Percentiles rank a stretch among this genome's conserved stretches.
Evolutionary conservation across 169 alveolate genomes (phyloP).

Genomic region (Perkinsus marinus): DNA sequence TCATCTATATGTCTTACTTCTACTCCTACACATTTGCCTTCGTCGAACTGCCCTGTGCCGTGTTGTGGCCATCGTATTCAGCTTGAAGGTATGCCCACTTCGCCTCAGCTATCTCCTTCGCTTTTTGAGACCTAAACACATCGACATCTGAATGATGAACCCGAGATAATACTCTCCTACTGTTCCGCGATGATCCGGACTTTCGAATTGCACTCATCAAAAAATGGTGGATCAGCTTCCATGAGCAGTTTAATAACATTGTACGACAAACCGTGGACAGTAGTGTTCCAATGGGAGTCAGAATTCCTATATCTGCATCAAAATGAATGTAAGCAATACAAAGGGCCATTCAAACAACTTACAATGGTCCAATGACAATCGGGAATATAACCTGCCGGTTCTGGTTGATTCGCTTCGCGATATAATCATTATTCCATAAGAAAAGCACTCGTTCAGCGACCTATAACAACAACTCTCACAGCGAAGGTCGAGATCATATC

Average conservation of each 20-base stretch:
- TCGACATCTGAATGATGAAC: no score
- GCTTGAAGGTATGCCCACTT: neutral
- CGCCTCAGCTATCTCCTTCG: neutral
- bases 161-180: no score
- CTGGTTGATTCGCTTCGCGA: conserved; percentile 54
- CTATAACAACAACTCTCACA: no score
- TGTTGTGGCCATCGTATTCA: neutral
- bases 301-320: neutral
- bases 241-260: conserved; percentile 38
- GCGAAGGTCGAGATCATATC: no score
- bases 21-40: neutral
- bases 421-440: conserved; percentile 72
- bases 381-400: conserved; percentile 53
- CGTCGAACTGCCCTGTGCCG: neutral
- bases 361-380: neutral
- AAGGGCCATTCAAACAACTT: neutral
- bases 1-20: no score
- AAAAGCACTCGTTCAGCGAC: conserved; percentile 78
- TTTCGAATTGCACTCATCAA: conserved; percentile 36
- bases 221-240: conserved; percentile 41
- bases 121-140: neutral
- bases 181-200: conserved; percentile 28
- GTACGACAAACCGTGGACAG: conserved; percentile 39
- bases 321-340: neutral
- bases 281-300: neutral